phyloP scores from a whole-genome alignment of 2,329 filamentous ascomycete species.

The Alternaria ventricosa region DNA sequence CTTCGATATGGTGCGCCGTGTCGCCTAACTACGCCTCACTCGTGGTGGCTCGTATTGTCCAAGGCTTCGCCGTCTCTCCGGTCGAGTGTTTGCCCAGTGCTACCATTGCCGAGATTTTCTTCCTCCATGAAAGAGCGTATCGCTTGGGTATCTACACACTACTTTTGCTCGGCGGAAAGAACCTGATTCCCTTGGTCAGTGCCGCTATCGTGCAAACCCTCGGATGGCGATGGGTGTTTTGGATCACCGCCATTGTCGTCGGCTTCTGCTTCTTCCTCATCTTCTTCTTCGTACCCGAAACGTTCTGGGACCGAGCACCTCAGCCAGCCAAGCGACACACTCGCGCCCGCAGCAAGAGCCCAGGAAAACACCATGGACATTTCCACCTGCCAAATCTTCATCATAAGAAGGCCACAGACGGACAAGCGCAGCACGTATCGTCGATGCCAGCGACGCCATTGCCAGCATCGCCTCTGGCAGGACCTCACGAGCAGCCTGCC shows the following conservation, averaged over 20 bases:
- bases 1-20: conserved; percentile 83
- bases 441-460: conserved; percentile 9
- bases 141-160: conserved; percentile 93
- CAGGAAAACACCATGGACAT: conserved; percentile 31
- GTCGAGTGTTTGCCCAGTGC: conserved; percentile 93
- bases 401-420: conserved; percentile 24
- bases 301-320: conserved; percentile 91
- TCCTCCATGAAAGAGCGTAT: conserved; percentile 91
- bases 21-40: conserved; percentile 82
- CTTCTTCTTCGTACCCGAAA: conserved; percentile 92
- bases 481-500: conserved; percentile 8
- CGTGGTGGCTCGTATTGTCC: conserved; percentile 81
- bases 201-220: conserved; percentile 80
- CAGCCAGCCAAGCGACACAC: conserved; percentile 51
- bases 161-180: conserved; percentile 87
- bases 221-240: conserved; percentile 91
- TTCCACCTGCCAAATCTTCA: conserved; percentile 34
- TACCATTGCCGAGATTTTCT: conserved; percentile 95
- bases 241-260: conserved; percentile 83
- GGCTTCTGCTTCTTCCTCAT: conserved; percentile 73
- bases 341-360: conserved; percentile 37
- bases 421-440: conserved; percentile 1
- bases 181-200: conserved; percentile 84
- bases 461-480: conserved; percentile 2
- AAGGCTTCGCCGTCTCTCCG: conserved; percentile 85